Percentiles rank a stretch among this genome's conserved stretches.
Conservation (phyloP, 768 basidiomycete species). For the Galerina sulciceps region DNA sequence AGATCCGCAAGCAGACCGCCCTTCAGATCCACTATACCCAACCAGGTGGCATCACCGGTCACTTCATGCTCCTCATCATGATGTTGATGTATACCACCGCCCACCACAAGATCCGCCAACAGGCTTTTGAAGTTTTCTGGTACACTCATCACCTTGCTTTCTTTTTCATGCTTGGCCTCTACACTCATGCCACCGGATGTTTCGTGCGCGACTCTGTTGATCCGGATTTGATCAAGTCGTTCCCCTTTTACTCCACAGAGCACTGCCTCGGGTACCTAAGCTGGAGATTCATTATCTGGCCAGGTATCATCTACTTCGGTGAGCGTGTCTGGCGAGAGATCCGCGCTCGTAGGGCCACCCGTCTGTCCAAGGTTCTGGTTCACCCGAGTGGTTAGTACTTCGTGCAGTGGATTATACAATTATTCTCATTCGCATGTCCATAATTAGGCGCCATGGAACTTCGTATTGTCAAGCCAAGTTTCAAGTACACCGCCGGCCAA, state of each 20-base stretch:
- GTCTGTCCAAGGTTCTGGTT: slow-evolving; percentile 83
- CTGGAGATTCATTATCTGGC: slow-evolving; percentile 93
- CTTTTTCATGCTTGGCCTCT: slow-evolving; percentile 92
- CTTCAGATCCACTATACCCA: slow-evolving; percentile 88
- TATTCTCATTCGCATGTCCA: slow-evolving; percentile 6
- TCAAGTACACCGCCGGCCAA: slow-evolving; percentile 91
- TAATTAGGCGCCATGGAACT: slow-evolving; percentile 85
- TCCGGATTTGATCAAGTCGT: slow-evolving; percentile 69
- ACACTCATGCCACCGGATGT: slow-evolving; percentile 90
- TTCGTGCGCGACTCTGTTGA: slow-evolving; percentile 87
- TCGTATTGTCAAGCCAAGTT: slow-evolving; percentile 88
- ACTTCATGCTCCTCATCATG: slow-evolving; percentile 96
- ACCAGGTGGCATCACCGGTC: slow-evolving; percentile 91
- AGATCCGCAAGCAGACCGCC: slow-evolving; percentile 80
- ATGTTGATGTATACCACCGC: slow-evolving; percentile 91
- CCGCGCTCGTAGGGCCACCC: slow-evolving; percentile 77
- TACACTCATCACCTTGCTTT: slow-evolving; percentile 95
- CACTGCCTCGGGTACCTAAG: slow-evolving; percentile 91
- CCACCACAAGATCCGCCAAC: slow-evolving; percentile 83
- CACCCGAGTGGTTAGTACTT: slow-evolving; percentile 77
- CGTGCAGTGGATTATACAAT: background rate
- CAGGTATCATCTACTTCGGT: slow-evolving; percentile 86
- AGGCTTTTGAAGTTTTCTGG: slow-evolving; percentile 97
- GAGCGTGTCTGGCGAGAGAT: slow-evolving; percentile 87
- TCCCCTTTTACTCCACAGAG: slow-evolving; percentile 89